Base-by-base conservation (phyloP, 805 yeast species). In the Komagataella mondaviorum region DNA sequence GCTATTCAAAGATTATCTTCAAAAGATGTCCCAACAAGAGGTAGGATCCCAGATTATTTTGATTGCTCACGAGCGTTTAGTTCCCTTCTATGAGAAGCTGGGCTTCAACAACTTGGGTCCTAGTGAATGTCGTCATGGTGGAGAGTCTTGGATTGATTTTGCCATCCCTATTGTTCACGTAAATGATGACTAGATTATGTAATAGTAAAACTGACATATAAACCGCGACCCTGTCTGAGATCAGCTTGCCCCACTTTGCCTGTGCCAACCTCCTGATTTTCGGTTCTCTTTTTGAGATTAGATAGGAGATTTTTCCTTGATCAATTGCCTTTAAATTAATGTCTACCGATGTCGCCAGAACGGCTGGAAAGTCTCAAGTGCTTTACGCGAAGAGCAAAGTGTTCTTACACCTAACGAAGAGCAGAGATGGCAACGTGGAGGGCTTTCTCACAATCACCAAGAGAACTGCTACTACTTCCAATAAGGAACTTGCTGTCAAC, bases 1-100 rank as follows among this genome's bases (percentile, higher is more conserved):
- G 53, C 69, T 91, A 61, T 67, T 91, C 60, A 88, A 85, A 58
- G 99, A 91, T 67, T 93, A 87, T 68, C 77, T 90, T 55, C 97
- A 93, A 66, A 87, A 91, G 62, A 71, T 91, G 65, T 79, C 88
- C 49, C 88, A 88, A 63, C 95, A 89, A 63, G 88, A 82, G 57
- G 81, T 88, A 55, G 96, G 93, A 48, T 86, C 81, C 58, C 76
- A 80, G 59, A 81, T 91, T 49, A 77, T 81, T 6, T 71, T 91
- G 36, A 75, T 91, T 54, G 86, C 89, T 30, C 88, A 86, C 60
- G 76, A 79, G 48, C 70, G 74, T 22, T 72, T 88, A 60, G 68
- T 82, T 17, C 83, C 85, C 18, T 90, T 90, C 65, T 91, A 91
- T 69, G 82, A 80, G 59, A 78, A 83, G 58, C 74, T 88, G 44